Evolutionary conservation across 1,284 basidiomycete genomes (phyloP), one percentile per base, ranked within the genome.

Genomic region (Apiotrichum porosum): DNA sequence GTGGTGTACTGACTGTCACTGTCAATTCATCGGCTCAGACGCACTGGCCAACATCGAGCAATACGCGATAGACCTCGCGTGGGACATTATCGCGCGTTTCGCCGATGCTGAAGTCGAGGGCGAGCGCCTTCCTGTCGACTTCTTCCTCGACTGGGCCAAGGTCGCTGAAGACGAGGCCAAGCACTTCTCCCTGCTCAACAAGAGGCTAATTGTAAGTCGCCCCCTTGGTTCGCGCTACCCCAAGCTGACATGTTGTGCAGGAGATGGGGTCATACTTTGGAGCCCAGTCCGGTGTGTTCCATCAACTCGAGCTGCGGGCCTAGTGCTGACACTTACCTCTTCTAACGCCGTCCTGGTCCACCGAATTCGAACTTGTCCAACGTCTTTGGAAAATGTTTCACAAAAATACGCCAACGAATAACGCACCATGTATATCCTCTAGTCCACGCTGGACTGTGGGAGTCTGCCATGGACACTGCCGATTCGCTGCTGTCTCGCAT

Each of bases 1-100:
- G 22, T 6, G 12, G 22, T n/a, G 14, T 12, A 3, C 14, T 10
- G 21, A 4, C 19, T 22, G 9, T 12, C 35, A 23, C 48, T n/a
- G n/a, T n/a, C n/a, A n/a, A n/a, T n/a, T n/a, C n/a, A n/a, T n/a
- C n/a, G n/a, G n/a, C n/a, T n/a, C n/a, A 67, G 63, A 72, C 43
- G 86, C 88, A 2, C 75, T 92, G 5, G 88, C 89, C 1, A 90
- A 90, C 66, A 90, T 94, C 44, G 89, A 92, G 62, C 88, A 90
- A 65, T 94, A 88, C 85, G 89, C 89, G 1, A 86, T 88, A 50
- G 85, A 88, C 60, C 77, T 88, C 8, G 83, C 85, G 79, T 88
- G 86, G 85, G 85, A 88, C 62, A 89, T 89, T 52, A 87, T 90
- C 62, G 87, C 83, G 3, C 81, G 87, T 4, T 87, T 85, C 60